Base-by-base conservation (phyloP, 169 alveolate species). In the Plasmodium inui region DNA sequence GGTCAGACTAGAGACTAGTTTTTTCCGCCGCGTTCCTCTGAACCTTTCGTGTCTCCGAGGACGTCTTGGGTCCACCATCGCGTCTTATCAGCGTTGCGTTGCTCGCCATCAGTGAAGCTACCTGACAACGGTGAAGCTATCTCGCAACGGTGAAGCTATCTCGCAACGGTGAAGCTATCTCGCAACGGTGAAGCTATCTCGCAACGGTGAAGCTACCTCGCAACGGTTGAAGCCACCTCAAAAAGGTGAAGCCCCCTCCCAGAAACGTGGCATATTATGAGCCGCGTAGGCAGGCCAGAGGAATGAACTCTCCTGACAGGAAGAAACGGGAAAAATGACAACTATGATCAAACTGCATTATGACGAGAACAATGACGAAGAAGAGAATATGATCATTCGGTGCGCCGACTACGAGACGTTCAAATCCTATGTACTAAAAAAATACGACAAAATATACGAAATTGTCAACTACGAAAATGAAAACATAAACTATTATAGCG, bases 331-430 rank as follows among this genome's bases (percentile, higher is more conserved):
- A 76, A 88, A 88, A 88, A 88, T 88, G 94, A 57, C 94, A 57
- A 78, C 89, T 17, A 34, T 55, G 86, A 53, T 76, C 9, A 88
- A 88, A 22, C 76, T 78, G 32, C 86, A 88, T 79, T 88, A 88
- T 88, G 94, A 88, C 9, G 94, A 76, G 28, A 90, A 37, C n/a
- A 90, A 44, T 73, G 95, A 90, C 41, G 95, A 90, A 90, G 92
- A 90, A 71, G 95, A 90, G 14, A 90, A 90, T 70, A 30, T 90
- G 79, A 90, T 90, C 22, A 82, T 90, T 46, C 72, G 73, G 55
- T 81, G 82, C 41, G 91, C 95, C 12, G 95, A 90, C 46, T 90
- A 90, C 74, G 95, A 90, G 14, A 90, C 95, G 3, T 90, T 90
- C 78, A 90, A 90, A 67, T 81, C 91, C 26, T 90, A 90, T 72